Evolutionary conservation across 164 flowering plant species (phyloP), one percentile per base, ranked within the genome.

Genomic region (Annona squamosa): DNA sequence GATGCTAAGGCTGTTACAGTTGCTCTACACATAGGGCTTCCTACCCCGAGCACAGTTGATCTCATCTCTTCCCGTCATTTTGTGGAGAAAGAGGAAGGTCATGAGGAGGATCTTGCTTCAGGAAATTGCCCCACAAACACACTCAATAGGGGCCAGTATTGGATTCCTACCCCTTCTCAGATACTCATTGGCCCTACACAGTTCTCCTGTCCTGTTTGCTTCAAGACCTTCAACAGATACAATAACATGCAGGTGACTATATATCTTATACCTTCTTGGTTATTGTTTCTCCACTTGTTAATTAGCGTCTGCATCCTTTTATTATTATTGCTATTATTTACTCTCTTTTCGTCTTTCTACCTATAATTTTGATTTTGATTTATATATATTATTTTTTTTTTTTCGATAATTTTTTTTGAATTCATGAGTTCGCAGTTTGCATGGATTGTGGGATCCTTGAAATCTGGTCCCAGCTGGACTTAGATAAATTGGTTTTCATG

Each of bases 151-250:
- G 95, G 97, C 3, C 98, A 93, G 72, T 93, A 91, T 73, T 93
- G 98, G 98, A 93, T 93, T 78, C 98, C 98, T 12, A 90, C 98
- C 5, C 97, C 98, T 45, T 79, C 98, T 44, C 98, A 93, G 86
- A 93, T 93, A 76, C 82, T 93, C 74, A 90, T 93, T 84, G 98
- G 98, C 67, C 98, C 98, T 74, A 91, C 97, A 18, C 98, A 93
- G 83, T 93, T 93, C 80, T 87, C 98, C 16, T 93, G 98, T 79
- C 97, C 94, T 77, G 92, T 93, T 84, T 93, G 98, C 86, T 90
- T 81, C 90, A 93, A 90, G 82, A 93, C 97, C 77, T 93, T 93
- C 90, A 93, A 91, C 79, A 89, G 97, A 89, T 91, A 93, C 89
- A 93, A 93, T 82, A 93, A 91, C 87, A 93, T 93, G 96, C 96